Evolutionary conservation across 768 basidiomycete species (phyloP).

Genomic region (Clavulina sp.): DNA sequence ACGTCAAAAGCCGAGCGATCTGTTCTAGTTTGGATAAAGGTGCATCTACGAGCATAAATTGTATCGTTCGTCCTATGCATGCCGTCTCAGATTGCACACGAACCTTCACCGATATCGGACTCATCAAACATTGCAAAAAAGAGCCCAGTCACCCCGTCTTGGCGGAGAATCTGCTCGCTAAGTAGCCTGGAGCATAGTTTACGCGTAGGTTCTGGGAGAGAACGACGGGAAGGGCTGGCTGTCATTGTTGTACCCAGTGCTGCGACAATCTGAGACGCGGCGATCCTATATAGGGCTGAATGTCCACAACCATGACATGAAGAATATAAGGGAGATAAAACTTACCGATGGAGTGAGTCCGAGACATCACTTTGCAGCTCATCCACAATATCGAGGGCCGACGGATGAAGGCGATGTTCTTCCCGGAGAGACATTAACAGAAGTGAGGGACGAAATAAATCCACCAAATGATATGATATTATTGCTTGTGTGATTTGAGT

Average conservation of each 20-base stretch:
- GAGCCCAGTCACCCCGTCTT: constrained; percentile 52
- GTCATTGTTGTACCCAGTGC: constrained; percentile 46
- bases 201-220: constrained; percentile 28
- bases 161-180: constrained; percentile 50
- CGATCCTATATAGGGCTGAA: constrained; percentile 28
- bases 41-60: constrained; percentile 21
- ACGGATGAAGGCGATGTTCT: no score
- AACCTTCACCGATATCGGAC: constrained; percentile 22
- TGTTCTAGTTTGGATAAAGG: constrained; percentile 57
- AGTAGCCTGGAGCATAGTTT: constrained; percentile 46
- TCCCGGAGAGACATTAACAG: no score
- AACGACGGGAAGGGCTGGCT: constrained; percentile 20
- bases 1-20: constrained; percentile 41
- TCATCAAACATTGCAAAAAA: constrained; percentile 54
- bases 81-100: constrained; percentile 15
- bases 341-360: no score
- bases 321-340: constrained; percentile 31
- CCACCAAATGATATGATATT: constrained; percentile 37
- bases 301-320: not conserved
- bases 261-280: constrained; percentile 46
- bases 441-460: constrained; percentile 42
- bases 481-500: constrained; percentile 43
- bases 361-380: no score
- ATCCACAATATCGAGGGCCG: no score
- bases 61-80: constrained; percentile 7